Conservation (phyloP, 495 filamentous ascomycete species). For the Articulospora tetracladia region DNA sequence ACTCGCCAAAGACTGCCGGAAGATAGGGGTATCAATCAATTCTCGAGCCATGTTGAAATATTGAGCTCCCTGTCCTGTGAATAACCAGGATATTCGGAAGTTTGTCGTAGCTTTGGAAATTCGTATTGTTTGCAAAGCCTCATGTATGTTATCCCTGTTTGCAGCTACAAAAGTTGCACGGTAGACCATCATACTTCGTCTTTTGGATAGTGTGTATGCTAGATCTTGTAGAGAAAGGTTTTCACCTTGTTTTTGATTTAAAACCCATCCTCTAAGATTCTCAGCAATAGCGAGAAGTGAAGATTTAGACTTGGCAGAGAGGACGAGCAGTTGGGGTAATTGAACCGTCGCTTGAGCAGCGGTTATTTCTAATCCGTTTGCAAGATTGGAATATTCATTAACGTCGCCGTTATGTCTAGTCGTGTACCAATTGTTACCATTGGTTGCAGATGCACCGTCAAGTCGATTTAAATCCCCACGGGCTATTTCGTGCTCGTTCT, state of each 20-base stretch:
- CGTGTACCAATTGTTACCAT: not conserved
- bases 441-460: not conserved
- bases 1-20: constrained; percentile 33
- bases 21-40: constrained; percentile 34
- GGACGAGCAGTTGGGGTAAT: not conserved
- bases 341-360: not conserved
- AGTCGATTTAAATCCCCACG: not conserved
- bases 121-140: constrained; percentile 1
- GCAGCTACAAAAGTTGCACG: not conserved
- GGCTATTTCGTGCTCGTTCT: not conserved
- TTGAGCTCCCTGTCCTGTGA: constrained; percentile 32
- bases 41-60: constrained; percentile 58
- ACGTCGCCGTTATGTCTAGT: constrained; percentile 1
- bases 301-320: constrained; percentile 2
- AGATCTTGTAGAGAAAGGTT: constrained; percentile 22
- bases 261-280: constrained; percentile 5
- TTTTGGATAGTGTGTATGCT: constrained; percentile 3
- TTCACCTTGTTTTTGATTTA: not conserved
- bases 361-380: not conserved
- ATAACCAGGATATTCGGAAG: constrained; percentile 3
- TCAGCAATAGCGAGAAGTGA: constrained; percentile 1
- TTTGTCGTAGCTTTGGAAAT: constrained; percentile 3
- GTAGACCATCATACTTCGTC: constrained; percentile 1
- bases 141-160: not conserved
- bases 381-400: not conserved